phyloP scores from a whole-genome alignment of 768 basidiomycete species.

The Collybia mongolica region DNA sequence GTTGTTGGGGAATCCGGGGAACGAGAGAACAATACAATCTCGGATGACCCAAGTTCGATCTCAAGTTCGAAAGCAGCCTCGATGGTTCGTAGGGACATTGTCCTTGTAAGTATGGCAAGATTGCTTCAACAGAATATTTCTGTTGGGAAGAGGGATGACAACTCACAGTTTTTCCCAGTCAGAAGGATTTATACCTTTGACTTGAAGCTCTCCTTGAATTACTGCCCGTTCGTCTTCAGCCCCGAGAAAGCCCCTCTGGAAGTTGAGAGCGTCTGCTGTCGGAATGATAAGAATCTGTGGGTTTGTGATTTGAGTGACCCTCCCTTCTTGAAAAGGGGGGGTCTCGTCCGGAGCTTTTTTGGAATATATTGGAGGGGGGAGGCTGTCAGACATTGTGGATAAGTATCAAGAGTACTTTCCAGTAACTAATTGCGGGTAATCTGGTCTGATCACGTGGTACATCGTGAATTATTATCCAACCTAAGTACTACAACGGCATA shows the following conservation, averaged over 20 bases:
- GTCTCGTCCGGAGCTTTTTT: slow-evolving; percentile 33
- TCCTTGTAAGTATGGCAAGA: slow-evolving; percentile 36
- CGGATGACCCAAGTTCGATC: slow-evolving; percentile 64
- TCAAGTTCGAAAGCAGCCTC: slow-evolving; percentile 61
- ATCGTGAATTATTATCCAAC: no score
- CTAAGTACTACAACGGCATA: no score
- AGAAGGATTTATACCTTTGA: slow-evolving; percentile 64
- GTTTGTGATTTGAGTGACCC: neutral
- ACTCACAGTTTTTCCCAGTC: slow-evolving; percentile 75
- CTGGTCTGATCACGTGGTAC: neutral
- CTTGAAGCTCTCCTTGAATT: slow-evolving; percentile 84
- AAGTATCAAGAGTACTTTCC: no score
- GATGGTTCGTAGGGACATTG: slow-evolving; percentile 62
- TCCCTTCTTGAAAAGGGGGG: slow-evolving; percentile 6
- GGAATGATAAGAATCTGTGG: slow-evolving; percentile 80
- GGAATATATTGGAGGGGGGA: slow-evolving; percentile 63
- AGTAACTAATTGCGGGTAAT: no score
- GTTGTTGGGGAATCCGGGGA: slow-evolving; percentile 30
- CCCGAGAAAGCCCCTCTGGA: slow-evolving; percentile 85
- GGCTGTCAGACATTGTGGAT: slow-evolving; percentile 36
- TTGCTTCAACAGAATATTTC: slow-evolving; percentile 4
- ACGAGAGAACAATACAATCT: slow-evolving; percentile 54
- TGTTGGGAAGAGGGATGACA: slow-evolving; percentile 7
- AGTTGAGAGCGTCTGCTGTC: slow-evolving; percentile 64
- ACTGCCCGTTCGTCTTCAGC: slow-evolving; percentile 81